Base-by-base conservation (phyloP, 139 green algal genomes). In the Chlorella ohadii region DNA sequence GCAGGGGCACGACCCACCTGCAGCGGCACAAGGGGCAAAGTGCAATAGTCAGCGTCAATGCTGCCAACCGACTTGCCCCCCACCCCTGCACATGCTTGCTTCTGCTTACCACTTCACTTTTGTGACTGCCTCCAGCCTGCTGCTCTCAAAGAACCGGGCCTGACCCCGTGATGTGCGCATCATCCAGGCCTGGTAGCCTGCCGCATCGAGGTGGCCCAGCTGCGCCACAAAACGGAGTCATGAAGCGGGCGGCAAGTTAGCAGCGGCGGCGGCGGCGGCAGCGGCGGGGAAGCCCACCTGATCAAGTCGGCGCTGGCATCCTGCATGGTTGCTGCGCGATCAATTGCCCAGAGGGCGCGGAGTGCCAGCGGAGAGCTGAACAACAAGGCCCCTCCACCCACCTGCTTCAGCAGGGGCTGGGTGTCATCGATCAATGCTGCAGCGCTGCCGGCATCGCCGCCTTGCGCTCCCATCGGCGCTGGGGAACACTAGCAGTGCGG, bases 1-100 rank as follows among this genome's bases (percentile, higher is more conserved):
- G 27, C 28, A 96, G 56, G 0, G 95, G 96, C 34, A 99, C 95
- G 7, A 98, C 85, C 93, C 94, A 98, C 91, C 89, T 90, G 84
- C 81, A 86, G 11, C 33, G 36, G 27, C 20, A 70, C 23, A 28
- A 31, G 33, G 17, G 17, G n/a, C n/a, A n/a, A n/a, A n/a, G n/a
- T n/a, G n/a, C n/a, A n/a, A n/a, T n/a, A n/a, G n/a, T n/a, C n/a
- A n/a, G n/a, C n/a, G n/a, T n/a, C n/a, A n/a, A n/a, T n/a, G n/a
- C n/a, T n/a, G n/a, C n/a, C n/a, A n/a, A n/a, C n/a, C n/a, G n/a
- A n/a, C n/a, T n/a, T n/a, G n/a, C n/a, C n/a, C n/a, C n/a, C n/a
- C n/a, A n/a, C n/a, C n/a, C n/a, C n/a, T n/a, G n/a, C 44, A 51
- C 44, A 6, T 51, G 7, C 44, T 9, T 9, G 44, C 38, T 6